Evolutionary conservation across 2,329 filamentous ascomycete genomes (phyloP).

Genomic region (Ophiostoma perfectum): DNA sequence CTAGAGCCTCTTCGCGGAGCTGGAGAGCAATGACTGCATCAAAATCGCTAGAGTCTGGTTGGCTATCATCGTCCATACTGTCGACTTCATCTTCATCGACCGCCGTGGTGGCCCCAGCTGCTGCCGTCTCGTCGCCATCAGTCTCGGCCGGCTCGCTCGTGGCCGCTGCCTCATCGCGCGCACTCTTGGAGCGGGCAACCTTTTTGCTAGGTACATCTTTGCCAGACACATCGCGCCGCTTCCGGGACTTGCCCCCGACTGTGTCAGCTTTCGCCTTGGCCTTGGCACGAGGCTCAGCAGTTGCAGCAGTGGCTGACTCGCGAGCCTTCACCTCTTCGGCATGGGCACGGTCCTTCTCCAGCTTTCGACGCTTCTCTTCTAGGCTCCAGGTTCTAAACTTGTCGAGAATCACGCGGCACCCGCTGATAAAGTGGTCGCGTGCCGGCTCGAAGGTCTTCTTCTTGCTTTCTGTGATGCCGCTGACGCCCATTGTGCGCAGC

Average conservation of each 20-base stretch:
- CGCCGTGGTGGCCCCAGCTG: slow-evolving; percentile 29
- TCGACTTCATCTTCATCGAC: slow-evolving; percentile 14
- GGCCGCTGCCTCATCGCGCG: not conserved
- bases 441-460: slow-evolving; percentile 85
- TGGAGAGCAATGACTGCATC: slow-evolving; percentile 69
- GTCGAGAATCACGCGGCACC: slow-evolving; percentile 73
- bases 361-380: slow-evolving; percentile 78
- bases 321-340: slow-evolving; percentile 43
- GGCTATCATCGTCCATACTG: slow-evolving; percentile 39
- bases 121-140: slow-evolving; percentile 28
- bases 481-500: slow-evolving; percentile 87
- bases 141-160: slow-evolving; percentile 1
- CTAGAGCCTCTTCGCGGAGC: slow-evolving; percentile 63
- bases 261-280: slow-evolving; percentile 18
- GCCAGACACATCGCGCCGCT: slow-evolving; percentile 26
- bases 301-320: slow-evolving; percentile 21
- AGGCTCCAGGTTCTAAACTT: slow-evolving; percentile 87
- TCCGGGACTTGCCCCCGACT: slow-evolving; percentile 23
- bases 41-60: slow-evolving; percentile 62
- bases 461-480: slow-evolving; percentile 73
- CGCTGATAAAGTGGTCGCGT: slow-evolving; percentile 74
- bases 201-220: slow-evolving; percentile 6
- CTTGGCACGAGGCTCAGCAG: slow-evolving; percentile 25
- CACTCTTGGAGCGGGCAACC: not conserved
- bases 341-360: slow-evolving; percentile 63